A percentile compares a stretch with the other conserved stretches of the same genome.
Evolutionary conservation across 129 eudicot genomes (phyloP).

Genomic region (Chrysanthemum lavandulifolium): DNA sequence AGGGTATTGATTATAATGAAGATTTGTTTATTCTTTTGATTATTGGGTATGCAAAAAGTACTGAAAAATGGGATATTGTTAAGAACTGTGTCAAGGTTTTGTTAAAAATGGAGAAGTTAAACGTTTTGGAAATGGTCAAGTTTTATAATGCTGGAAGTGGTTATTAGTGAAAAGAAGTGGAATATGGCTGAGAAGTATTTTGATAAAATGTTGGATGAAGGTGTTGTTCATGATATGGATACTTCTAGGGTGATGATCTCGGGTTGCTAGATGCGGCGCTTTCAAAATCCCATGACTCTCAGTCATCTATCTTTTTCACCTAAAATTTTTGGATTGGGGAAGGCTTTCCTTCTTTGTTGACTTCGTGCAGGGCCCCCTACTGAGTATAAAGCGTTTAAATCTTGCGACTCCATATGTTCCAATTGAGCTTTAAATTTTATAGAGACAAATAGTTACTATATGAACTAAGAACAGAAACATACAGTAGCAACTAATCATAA

Average conservation of each 20-base stretch:
- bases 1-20: slow-evolving; percentile 68
- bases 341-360: no score
- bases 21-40: slow-evolving; percentile 70
- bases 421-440: no score
- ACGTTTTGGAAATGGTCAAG: slow-evolving; percentile 51
- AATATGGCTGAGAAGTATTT: slow-evolving; percentile 70
- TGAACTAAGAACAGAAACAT: no score
- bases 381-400: no score
- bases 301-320: no score
- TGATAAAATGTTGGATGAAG: slow-evolving; percentile 69
- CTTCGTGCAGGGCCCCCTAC: no score
- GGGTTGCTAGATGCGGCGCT: no score
- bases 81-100: slow-evolving; percentile 71
- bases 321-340: no score
- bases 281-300: no score
- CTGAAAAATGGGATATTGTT: slow-evolving; percentile 46
- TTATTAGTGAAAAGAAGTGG: slow-evolving; percentile 55
- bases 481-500: no score
- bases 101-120: slow-evolving; percentile 63
- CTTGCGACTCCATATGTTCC: no score
- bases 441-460: no score
- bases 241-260: slow-evolving; percentile 58
- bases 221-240: slow-evolving; percentile 53
- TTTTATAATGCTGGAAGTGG: slow-evolving; percentile 63
- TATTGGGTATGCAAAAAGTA: slow-evolving; percentile 54